phyloP scores from a whole-genome alignment of 108 stramenopile species.

The Cyclotella choctawhatcheeana region DNA sequence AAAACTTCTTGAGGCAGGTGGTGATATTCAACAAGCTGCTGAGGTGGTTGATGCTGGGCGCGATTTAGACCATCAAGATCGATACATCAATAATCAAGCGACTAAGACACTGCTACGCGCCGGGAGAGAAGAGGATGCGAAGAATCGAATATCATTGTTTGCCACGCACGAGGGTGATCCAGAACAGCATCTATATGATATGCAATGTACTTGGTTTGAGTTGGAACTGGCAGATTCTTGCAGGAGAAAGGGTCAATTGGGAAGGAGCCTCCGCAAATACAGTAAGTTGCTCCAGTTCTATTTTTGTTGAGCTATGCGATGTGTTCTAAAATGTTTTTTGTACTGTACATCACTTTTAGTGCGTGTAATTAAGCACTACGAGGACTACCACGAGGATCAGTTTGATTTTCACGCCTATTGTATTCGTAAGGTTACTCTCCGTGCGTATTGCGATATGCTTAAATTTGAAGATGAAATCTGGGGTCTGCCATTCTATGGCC shows the following conservation, averaged over 20 bases:
- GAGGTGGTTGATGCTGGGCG: constrained; percentile 87
- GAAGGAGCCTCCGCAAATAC: constrained; percentile 85
- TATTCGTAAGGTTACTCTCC: constrained; percentile 94
- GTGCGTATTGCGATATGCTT: constrained; percentile 91
- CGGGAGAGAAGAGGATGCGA: constrained; percentile 81
- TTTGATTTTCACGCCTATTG: constrained; percentile 99
- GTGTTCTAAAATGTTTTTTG: not conserved
- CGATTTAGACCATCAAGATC: constrained; percentile 94
- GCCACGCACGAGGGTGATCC: constrained; percentile 94
- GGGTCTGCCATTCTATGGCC: constrained; percentile 80
- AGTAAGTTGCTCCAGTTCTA: constrained; percentile 48
- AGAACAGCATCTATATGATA: constrained; percentile 92
- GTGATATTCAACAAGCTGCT: constrained; percentile 87
- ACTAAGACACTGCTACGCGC: constrained; percentile 95
- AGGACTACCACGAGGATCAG: constrained; percentile 97
- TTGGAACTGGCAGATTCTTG: constrained; percentile 87
- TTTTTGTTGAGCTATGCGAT: not conserved
- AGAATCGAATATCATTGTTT: constrained; percentile 83
- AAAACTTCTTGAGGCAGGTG: constrained; percentile 85
- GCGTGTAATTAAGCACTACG: constrained; percentile 93
- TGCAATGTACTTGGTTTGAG: constrained; percentile 99
- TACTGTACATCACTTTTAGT: constrained; percentile 32
- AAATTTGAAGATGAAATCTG: constrained; percentile 87
- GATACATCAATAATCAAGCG: constrained; percentile 98
- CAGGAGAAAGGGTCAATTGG: constrained; percentile 64